Conservation (phyloP, 1,139 yeast genomes). For the Lodderomyces metapsilosis region DNA sequence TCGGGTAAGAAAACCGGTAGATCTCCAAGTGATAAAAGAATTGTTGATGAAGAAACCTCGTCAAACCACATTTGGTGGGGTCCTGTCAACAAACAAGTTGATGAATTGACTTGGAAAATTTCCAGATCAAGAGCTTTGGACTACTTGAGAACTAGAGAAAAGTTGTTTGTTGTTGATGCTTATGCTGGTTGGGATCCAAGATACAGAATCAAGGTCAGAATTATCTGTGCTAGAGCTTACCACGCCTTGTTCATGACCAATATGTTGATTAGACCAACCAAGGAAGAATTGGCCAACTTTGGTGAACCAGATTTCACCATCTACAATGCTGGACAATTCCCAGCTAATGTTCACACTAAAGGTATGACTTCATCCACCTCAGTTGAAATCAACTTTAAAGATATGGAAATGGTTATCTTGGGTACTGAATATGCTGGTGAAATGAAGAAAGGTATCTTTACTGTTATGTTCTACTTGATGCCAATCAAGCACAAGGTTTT, state of each 20-base stretch:
- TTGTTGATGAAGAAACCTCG: conserved; percentile 91
- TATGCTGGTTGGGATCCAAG: conserved; percentile 99
- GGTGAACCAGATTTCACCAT: conserved; percentile 99
- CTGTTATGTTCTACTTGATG: conserved; percentile 98
- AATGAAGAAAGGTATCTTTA: conserved; percentile 99
- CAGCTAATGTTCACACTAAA: conserved; percentile 93
- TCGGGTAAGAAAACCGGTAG: conserved; percentile 97
- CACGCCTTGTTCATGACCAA: conserved; percentile 98
- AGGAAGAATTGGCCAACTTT: conserved; percentile 81
- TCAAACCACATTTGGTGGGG: conserved; percentile 97
- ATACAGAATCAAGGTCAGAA: conserved; percentile 94
- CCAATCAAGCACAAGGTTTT: conserved; percentile 90
- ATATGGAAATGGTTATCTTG: conserved; percentile 97
- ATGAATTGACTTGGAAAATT: conserved; percentile 92
- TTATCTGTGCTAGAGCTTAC: conserved; percentile 97
- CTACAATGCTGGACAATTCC: conserved; percentile 99
- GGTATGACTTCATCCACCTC: conserved; percentile 98
- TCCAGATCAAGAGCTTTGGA: conserved; percentile 97
- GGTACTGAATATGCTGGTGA: conserved; percentile 99
- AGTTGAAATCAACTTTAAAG: conserved; percentile 94
- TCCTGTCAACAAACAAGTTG: conserved; percentile 94
- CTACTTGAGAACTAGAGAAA: conserved; percentile 93
- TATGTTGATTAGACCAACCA: conserved; percentile 94
- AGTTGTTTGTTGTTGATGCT: conserved; percentile 93
- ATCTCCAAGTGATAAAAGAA: conserved; percentile 97